These are phyloP conservation scores for Podospora comata DNA, from an alignment of 495 filamentous ascomycete species.

Conservation along the genomic window DNA sequence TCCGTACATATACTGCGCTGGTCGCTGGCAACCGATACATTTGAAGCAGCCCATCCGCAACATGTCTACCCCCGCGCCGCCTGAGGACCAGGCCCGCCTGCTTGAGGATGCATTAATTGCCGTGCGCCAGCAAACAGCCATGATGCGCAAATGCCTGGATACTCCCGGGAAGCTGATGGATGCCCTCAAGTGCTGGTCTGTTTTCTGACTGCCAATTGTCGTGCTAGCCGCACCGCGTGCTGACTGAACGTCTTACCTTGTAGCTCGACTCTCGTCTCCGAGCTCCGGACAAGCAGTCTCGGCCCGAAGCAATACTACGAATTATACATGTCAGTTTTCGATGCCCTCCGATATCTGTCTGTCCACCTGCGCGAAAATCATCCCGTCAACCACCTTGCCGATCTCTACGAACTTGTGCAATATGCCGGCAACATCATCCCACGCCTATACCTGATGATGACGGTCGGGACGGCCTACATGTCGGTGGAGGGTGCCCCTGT, in stretches of 20 bases:
- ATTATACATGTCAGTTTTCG: slow-evolving; percentile 98
- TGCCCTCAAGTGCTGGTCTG: slow-evolving; percentile 97
- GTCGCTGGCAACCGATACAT: background rate
- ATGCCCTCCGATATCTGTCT: slow-evolving; percentile 93
- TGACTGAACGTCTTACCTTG: background rate
- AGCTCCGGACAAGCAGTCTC: slow-evolving; percentile 90
- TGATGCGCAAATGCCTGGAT: slow-evolving; percentile 97
- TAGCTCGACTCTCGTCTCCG: slow-evolving; percentile 95
- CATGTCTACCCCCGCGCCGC: slow-evolving; percentile 62
- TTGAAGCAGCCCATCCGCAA: slow-evolving; percentile 4
- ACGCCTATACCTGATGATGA: slow-evolving; percentile 96
- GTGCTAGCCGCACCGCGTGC: background rate
- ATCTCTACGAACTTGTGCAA: slow-evolving; percentile 97
- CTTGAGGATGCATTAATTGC: slow-evolving; percentile 95
- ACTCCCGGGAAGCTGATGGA: slow-evolving; percentile 99
- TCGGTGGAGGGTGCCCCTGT: slow-evolving; percentile 95
- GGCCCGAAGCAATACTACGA: slow-evolving; percentile 99
- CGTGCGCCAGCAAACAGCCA: slow-evolving; percentile 88
- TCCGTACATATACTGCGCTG: background rate
- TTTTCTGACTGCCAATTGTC: slow-evolving; percentile 11
- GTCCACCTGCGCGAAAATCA: slow-evolving; percentile 96
- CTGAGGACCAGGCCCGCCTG: slow-evolving; percentile 89
- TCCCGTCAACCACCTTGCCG: slow-evolving; percentile 94
- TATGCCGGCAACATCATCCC: slow-evolving; percentile 99
- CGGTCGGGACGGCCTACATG: slow-evolving; percentile 98